Evolutionary conservation across 192 early-diverging fungal species (phyloP).

Genomic region (Coemansia sp.): DNA sequence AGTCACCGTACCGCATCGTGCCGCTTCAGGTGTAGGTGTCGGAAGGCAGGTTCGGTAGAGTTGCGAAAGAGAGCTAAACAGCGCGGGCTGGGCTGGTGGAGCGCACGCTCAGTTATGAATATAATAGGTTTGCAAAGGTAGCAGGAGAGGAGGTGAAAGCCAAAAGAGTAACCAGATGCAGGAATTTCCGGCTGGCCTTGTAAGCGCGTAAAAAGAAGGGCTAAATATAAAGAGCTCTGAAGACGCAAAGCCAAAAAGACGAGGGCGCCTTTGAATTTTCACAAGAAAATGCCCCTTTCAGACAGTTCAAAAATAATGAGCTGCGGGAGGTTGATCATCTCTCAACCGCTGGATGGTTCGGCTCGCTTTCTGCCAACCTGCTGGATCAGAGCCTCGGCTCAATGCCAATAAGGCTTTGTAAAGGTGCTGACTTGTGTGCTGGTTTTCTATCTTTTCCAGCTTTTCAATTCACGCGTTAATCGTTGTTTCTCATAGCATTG

Average conservation of each 20-base stretch:
- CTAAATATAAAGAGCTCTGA: slow-evolving; percentile 3
- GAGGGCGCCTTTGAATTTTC: not conserved
- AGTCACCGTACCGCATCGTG: slow-evolving; percentile 55
- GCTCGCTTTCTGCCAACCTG: not conserved
- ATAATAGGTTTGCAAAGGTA: not conserved
- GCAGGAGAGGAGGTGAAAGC: slow-evolving; percentile 6
- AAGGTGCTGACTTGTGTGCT: not conserved
- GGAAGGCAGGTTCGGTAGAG: not conserved
- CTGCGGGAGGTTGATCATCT: not conserved
- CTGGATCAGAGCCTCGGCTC: not conserved
- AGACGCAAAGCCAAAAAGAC: not conserved
- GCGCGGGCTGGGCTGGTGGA: not conserved
- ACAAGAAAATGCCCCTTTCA: not conserved
- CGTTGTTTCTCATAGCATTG: slow-evolving; percentile 3
- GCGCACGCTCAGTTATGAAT: not conserved
- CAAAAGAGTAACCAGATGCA: not conserved
- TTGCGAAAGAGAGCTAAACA: not conserved
- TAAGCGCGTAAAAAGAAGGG: slow-evolving; percentile 13
- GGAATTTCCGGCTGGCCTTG: slow-evolving; percentile 3
- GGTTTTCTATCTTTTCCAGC: not conserved
- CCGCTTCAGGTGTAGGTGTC: slow-evolving; percentile 3
- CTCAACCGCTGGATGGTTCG: not conserved
- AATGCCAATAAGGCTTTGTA: too few relatives aligned
- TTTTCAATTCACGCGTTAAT: slow-evolving; percentile 5
- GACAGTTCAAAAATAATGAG: not conserved